Evolutionary conservation across 306 rosid genomes (phyloP).

Genomic region (Macrotyloma uniflorum): DNA sequence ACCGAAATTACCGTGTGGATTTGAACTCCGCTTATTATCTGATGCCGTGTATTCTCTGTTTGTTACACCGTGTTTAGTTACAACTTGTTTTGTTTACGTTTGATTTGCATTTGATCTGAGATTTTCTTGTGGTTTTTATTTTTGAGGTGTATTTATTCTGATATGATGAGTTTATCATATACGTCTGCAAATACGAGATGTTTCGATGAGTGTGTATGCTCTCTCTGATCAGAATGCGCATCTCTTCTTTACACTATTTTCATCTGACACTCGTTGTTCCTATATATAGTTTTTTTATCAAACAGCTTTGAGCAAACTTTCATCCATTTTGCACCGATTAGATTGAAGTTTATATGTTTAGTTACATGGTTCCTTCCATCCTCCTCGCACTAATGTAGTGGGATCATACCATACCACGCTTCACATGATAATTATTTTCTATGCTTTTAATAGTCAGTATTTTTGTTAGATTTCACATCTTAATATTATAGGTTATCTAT

Average conservation of each 20-base stretch:
- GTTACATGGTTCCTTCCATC: neutral
- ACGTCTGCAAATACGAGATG: conserved; percentile 61
- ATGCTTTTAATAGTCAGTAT: too few relatives aligned
- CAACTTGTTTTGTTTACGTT: neutral
- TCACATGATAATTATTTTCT: too few relatives aligned
- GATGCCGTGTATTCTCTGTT: conserved; percentile 23
- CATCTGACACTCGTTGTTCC: neutral
- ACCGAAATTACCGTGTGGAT: conserved; percentile 49
- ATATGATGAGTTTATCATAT: conserved; percentile 42
- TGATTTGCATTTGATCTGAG: neutral
- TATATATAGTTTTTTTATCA: neutral
- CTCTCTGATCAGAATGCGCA: conserved; percentile 46
- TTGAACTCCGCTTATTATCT: conserved; percentile 52
- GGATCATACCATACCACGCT: neutral
- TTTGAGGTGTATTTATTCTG: conserved; percentile 25
- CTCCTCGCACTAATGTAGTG: neutral
- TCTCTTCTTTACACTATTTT: neutral
- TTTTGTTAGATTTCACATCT: too few relatives aligned
- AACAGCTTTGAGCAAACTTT: neutral
- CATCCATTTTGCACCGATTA: neutral
- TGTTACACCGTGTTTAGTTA: neutral
- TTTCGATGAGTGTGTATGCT: conserved; percentile 51
- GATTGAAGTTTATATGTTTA: neutral
- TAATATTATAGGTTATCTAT: too few relatives aligned
- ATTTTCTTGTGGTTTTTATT: neutral